Conservation (phyloP, 2,329 filamentous ascomycete genomes). For the Fusarium mangiferae region DNA sequence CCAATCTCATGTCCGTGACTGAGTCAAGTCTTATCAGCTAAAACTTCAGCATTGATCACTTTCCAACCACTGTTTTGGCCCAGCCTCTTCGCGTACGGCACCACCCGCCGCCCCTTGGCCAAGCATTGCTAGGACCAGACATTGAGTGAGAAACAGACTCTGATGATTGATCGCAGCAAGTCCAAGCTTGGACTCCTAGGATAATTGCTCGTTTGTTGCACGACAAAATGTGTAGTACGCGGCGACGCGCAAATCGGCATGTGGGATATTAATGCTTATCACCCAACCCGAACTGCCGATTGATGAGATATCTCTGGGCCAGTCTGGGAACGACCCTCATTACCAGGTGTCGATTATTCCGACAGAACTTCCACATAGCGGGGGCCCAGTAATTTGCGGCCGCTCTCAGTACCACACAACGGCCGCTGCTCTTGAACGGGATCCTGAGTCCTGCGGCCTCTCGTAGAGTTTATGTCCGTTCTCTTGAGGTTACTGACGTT, state of each 20-base stretch:
- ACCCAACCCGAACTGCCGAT: background rate
- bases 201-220: slow-evolving; percentile 35
- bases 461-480: background rate
- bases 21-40: slow-evolving; percentile 15
- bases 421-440: background rate
- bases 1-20: background rate
- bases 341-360: background rate
- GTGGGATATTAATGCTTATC: slow-evolving; percentile 59
- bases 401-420: background rate
- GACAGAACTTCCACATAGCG: background rate
- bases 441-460: background rate
- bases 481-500: background rate
- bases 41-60: slow-evolving; percentile 56
- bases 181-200: slow-evolving; percentile 57
- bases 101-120: slow-evolving; percentile 69
- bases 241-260: slow-evolving; percentile 69
- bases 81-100: slow-evolving; percentile 72
- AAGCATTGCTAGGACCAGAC: slow-evolving; percentile 71
- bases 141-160: slow-evolving; percentile 67
- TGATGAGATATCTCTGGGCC: background rate
- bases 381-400: background rate
- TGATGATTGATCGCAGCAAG: slow-evolving; percentile 60
- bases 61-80: slow-evolving; percentile 70
- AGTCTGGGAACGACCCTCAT: background rate
- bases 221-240: slow-evolving; percentile 69